Evolutionary conservation across 495 filamentous ascomycete genomes (phyloP), one percentile per base, ranked within the genome.

Genomic region (Geopyxis carbonaria): DNA sequence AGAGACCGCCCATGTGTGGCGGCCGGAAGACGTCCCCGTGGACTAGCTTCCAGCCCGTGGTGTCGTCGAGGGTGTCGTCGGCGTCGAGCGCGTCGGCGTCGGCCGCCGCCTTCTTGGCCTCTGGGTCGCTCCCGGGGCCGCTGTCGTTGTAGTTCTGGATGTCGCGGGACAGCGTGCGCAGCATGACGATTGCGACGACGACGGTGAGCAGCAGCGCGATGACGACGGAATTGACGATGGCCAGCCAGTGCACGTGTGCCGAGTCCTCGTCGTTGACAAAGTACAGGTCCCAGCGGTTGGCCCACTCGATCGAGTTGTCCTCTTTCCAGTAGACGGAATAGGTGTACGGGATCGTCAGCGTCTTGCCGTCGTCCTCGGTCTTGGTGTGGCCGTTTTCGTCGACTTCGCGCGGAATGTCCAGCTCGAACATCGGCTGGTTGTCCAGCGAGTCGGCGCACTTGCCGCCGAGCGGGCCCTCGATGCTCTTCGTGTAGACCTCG

Each of bases 291-390:
- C 86, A 94, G 32, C 86, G 73, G 44, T 75, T 80, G 31, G 66
- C 65, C 86, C 86, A 94, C 41, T 91, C 83, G 39, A 93, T 65
- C 29, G 66, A 69, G 14, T 74, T 68, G 38, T 93, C 84, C 56
- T 93, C 82, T 35, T 81, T 73, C 59, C 84, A 94, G 59, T 87
- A 92, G 6, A 94, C 80, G 18, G 84, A 87, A 57, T 93, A 94
- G 2, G 81, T 81, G 59, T 89, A 92, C 0, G 86, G 83, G 39
- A 93, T 77, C 18, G 70, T 75, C 44, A 93, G 58, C 1, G 66
- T 82, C 16, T 73, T 69, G 10, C 71, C 73, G 41, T 84, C 78
- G 25, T 80, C 71, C 5, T 59, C 51, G 15, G 64, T 58, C 7
- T 7, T 28, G 7, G 25, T 28, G 25, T 13, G 25, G 33, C 67